These are phyloP conservation scores for Angophora floribunda DNA, from an alignment of 345 rosid species.

Conservation along the genomic window DNA sequence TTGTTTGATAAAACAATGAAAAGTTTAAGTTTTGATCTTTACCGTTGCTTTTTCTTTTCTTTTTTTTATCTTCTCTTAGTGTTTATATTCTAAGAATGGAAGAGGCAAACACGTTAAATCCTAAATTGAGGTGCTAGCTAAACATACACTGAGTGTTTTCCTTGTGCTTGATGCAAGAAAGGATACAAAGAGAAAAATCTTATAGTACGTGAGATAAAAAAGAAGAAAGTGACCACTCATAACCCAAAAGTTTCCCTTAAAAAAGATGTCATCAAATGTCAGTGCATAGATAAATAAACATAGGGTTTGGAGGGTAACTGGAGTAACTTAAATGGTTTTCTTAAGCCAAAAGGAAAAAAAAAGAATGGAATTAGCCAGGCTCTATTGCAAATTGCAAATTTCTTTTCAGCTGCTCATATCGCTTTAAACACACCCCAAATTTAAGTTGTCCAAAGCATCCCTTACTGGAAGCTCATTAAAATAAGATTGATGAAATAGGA, in stretches of 20 bases:
- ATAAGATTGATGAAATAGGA: background rate
- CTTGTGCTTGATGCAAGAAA: background rate
- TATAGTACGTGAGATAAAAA: background rate
- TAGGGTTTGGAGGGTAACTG: background rate
- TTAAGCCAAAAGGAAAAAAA: background rate
- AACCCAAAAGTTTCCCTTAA: background rate
- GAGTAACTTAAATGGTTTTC: background rate
- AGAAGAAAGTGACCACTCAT: background rate
- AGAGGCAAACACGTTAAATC: background rate
- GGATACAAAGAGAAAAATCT: background rate
- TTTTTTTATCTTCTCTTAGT: background rate
- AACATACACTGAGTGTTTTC: background rate
- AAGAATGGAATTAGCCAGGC: background rate
- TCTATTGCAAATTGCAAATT: background rate
- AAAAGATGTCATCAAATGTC: background rate
- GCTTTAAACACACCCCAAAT: background rate
- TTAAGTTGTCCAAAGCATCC: background rate
- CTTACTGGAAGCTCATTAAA: background rate
- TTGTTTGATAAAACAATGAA: background rate
- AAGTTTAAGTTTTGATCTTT: background rate
- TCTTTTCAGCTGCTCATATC: background rate
- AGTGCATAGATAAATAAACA: background rate
- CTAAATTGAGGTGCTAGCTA: background rate
- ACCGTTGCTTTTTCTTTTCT: background rate
- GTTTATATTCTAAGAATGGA: background rate